Conservation (phyloP, 345 rosid species). For the Eucalyptus curtisii region DNA sequence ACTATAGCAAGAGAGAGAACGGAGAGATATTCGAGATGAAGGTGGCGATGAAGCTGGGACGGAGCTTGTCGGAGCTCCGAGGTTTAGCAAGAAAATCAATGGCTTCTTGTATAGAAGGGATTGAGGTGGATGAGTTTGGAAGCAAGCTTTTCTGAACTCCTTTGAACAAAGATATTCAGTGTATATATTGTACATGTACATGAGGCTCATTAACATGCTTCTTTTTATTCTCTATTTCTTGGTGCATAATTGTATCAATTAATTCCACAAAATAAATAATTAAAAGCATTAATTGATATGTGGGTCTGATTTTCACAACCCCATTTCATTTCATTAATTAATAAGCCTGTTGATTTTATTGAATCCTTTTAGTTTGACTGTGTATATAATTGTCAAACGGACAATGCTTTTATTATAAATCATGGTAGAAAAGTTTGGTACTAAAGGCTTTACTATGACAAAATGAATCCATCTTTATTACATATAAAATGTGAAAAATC, state of each 20-base stretch:
- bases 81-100: conserved; percentile 16
- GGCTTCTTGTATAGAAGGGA: background rate
- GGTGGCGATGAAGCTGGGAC: conserved; percentile 28
- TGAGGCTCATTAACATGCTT: background rate
- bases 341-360: background rate
- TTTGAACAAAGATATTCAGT: background rate
- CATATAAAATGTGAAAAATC: background rate
- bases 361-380: background rate
- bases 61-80: conserved; percentile 33
- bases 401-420: background rate
- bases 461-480: background rate
- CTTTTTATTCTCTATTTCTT: background rate
- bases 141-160: conserved; percentile 27
- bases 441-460: background rate
- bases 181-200: background rate
- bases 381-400: background rate
- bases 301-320: background rate
- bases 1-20: conserved; percentile 13
- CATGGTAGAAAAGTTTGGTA: background rate
- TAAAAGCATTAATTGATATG: background rate
- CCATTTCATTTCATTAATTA: background rate
- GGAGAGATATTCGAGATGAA: conserved; percentile 27
- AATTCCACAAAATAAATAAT: background rate
- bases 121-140: conserved; percentile 17
- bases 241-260: background rate